Evolutionary conservation across 2,329 filamentous ascomycete genomes (phyloP).

Genomic region (Byssochlamys sp.): DNA sequence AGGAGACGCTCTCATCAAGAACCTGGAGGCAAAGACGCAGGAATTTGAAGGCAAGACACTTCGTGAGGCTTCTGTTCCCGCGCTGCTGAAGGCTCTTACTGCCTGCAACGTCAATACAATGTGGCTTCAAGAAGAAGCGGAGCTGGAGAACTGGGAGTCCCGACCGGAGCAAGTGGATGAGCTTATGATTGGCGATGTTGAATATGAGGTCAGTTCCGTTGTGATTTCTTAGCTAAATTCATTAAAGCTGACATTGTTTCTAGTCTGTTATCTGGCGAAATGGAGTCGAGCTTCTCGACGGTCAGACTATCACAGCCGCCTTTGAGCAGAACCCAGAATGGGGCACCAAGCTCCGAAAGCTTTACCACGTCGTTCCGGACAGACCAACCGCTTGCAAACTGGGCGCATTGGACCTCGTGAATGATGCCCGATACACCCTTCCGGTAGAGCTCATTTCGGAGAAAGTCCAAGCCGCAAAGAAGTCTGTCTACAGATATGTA

Average conservation of each 20-base stretch:
- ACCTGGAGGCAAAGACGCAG: conserved; percentile 19
- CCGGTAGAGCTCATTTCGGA: conserved; percentile 22
- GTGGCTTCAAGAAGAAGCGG: conserved; percentile 33
- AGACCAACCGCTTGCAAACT: conserved; percentile 32
- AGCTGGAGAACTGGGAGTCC: conserved; percentile 29
- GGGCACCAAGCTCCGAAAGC: conserved; percentile 23
- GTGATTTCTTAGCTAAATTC: background rate
- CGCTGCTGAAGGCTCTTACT: conserved; percentile 26
- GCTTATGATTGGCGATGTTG: conserved; percentile 36
- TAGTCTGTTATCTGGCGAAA: conserved; percentile 39
- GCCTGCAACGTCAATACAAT: conserved; percentile 32
- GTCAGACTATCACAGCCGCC: conserved; percentile 23
- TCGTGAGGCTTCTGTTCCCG: conserved; percentile 18
- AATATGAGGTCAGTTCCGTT: conserved; percentile 29
- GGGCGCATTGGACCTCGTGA: conserved; percentile 30
- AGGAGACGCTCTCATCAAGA: conserved; percentile 22
- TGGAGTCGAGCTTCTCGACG: conserved; percentile 30
- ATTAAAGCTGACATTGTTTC: background rate
- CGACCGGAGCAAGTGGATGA: conserved; percentile 24
- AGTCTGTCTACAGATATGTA: conserved; percentile 30
- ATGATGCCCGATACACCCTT: conserved; percentile 22
- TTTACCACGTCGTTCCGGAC: conserved; percentile 34
- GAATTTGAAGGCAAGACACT: conserved; percentile 19
- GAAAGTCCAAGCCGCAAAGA: conserved; percentile 16
- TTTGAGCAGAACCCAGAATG: conserved; percentile 25